These are phyloP conservation scores for Telopea speciosissima DNA, from an alignment of 177 flowering plant genomes.

Conservation along the genomic window DNA sequence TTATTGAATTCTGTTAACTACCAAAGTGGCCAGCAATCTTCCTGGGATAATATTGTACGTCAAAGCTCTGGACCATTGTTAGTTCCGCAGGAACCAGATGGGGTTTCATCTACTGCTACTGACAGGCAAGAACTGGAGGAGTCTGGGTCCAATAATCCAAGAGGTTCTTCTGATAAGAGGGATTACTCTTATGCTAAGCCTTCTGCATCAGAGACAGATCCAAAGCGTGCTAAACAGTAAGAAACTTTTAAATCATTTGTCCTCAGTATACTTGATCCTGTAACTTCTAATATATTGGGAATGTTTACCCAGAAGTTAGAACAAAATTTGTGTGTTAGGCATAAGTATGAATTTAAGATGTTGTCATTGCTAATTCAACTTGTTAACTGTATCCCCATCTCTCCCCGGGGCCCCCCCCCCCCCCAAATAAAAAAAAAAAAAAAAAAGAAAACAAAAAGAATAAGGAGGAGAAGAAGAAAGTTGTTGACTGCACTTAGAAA, in stretches of 20 bases:
- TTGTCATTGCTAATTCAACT: neutral
- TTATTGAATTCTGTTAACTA: slow-evolving; percentile 24
- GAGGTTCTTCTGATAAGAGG: slow-evolving; percentile 47
- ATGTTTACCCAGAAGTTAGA: no score
- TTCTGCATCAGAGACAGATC: slow-evolving; percentile 62
- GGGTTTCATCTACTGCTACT: slow-evolving; percentile 22
- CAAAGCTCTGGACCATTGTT: slow-evolving; percentile 34
- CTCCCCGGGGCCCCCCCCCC: no score
- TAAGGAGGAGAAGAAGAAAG: no score
- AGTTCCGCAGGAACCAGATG: slow-evolving; percentile 40
- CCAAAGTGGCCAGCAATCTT: slow-evolving; percentile 24
- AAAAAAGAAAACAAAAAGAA: no score
- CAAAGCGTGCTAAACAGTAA: slow-evolving; percentile 96
- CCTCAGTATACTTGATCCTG: neutral
- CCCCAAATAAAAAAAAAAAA: no score
- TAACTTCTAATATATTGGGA: no score
- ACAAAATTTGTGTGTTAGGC: no score
- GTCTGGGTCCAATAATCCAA: slow-evolving; percentile 33
- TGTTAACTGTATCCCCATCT: neutral
- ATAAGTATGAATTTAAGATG: neutral
- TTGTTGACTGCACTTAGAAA: no score
- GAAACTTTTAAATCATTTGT: slow-evolving; percentile 6
- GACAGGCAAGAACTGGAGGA: slow-evolving; percentile 53
- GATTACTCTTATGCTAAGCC: slow-evolving; percentile 48
- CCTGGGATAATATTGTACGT: slow-evolving; percentile 24